phyloP scores from a whole-genome alignment of 352 stramenopile genomes.

The Achlya hypogyna region DNA sequence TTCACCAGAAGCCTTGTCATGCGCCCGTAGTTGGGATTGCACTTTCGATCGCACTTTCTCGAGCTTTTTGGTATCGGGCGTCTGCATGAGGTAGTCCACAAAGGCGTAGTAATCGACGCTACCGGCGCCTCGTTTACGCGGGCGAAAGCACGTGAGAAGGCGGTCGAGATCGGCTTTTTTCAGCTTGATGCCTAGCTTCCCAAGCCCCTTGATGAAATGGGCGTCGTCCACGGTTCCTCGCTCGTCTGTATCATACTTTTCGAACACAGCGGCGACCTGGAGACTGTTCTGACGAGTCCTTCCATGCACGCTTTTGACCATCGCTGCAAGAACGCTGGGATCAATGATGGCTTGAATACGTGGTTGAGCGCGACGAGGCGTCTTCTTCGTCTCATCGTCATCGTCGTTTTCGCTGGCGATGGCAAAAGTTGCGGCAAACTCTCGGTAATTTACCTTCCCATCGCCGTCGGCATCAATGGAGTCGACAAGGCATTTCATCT shows the following conservation, averaged over 20 bases:
- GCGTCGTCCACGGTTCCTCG: constrained; percentile 27
- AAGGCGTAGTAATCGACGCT: constrained; percentile 45
- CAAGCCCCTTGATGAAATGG: constrained; percentile 49
- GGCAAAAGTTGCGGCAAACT: constrained; percentile 26
- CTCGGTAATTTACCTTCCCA: constrained; percentile 48
- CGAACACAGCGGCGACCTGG: constrained; percentile 26
- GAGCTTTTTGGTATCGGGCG: constrained; percentile 51
- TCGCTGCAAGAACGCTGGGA: background rate
- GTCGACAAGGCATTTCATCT: constrained; percentile 50
- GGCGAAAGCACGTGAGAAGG: constrained; percentile 35
- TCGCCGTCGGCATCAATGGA: constrained; percentile 54
- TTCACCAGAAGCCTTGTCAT: constrained; percentile 22
- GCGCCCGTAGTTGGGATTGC: constrained; percentile 34
- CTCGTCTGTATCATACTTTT: constrained; percentile 39
- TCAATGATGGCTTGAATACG: background rate
- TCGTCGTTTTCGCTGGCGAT: background rate
- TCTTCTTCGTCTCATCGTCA: background rate
- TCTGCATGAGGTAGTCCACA: constrained; percentile 56
- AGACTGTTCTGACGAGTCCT: background rate
- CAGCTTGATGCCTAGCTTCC: constrained; percentile 40
- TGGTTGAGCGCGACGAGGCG: no score
- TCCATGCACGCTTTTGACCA: background rate
- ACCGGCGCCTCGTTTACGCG: constrained; percentile 10
- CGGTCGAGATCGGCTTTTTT: constrained; percentile 34
- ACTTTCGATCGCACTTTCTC: constrained; percentile 40